Conservation (phyloP, 2,329 filamentous ascomycete species). For the Emmonsiellopsis sp. region DNA sequence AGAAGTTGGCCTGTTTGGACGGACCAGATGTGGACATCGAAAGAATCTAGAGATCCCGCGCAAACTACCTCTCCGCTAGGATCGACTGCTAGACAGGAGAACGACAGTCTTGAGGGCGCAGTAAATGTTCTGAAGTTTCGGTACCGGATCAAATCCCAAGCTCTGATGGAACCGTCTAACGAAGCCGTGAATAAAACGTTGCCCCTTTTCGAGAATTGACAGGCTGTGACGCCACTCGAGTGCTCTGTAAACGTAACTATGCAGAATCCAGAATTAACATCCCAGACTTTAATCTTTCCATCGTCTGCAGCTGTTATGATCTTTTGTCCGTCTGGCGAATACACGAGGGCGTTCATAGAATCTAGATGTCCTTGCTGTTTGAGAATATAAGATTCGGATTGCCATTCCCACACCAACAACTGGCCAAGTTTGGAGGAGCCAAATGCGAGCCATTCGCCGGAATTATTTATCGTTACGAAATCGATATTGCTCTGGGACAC, state of each 20-base stretch:
- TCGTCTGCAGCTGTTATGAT: constrained; percentile 93
- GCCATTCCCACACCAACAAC: constrained; percentile 98
- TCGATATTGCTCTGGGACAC: constrained; percentile 97
- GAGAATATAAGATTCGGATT: constrained; percentile 95
- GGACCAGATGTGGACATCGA: constrained; percentile 97
- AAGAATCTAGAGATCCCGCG: constrained; percentile 88
- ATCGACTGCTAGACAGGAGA: constrained; percentile 92
- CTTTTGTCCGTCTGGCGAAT: constrained; percentile 86
- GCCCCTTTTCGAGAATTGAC: constrained; percentile 88
- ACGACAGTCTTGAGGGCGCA: constrained; percentile 80
- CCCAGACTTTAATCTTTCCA: constrained; percentile 98
- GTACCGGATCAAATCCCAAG: constrained; percentile 93
- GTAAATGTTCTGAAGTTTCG: constrained; percentile 97
- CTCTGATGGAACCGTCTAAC: constrained; percentile 84
- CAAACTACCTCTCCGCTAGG: constrained; percentile 94
- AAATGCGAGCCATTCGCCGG: constrained; percentile 94
- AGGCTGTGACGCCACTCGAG: constrained; percentile 82
- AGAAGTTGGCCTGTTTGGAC: constrained; percentile 95
- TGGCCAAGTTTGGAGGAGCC: constrained; percentile 92
- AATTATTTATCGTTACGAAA: constrained; percentile 86
- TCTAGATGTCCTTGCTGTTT: constrained; percentile 98
- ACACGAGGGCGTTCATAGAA: constrained; percentile 84
- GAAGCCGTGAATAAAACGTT: constrained; percentile 95
- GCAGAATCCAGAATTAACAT: constrained; percentile 91
- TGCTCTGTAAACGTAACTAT: constrained; percentile 98